Evolutionary conservation across 108 stramenopile species (phyloP).

Genomic region (Cyclotella cryptica): DNA sequence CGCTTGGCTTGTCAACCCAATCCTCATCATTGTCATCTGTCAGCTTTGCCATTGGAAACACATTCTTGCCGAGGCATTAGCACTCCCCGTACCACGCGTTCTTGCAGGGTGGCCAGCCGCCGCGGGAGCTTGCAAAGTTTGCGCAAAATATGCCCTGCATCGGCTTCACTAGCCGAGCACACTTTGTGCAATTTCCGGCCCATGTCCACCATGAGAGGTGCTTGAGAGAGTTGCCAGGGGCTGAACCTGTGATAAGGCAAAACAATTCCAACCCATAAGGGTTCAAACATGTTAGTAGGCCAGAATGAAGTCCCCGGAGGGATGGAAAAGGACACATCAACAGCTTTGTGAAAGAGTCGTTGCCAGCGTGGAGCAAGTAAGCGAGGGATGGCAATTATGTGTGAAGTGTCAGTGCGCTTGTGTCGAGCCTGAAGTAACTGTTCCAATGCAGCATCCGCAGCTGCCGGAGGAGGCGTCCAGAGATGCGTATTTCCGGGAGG

Average conservation of each 20-base stretch:
- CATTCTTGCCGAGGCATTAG: constrained; percentile 31
- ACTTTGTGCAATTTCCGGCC: constrained; percentile 26
- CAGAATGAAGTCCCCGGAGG: constrained; percentile 23
- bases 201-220: constrained; percentile 36
- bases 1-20: constrained; percentile 12
- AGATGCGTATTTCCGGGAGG: not conserved
- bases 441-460: constrained; percentile 38
- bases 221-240: constrained; percentile 37
- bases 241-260: constrained; percentile 36
- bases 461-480: constrained; percentile 42
- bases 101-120: constrained; percentile 20
- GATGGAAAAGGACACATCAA: constrained; percentile 27
- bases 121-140: constrained; percentile 34
- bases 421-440: constrained; percentile 39
- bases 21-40: constrained; percentile 5
- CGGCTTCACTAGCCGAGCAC: constrained; percentile 1
- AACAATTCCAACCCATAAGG: constrained; percentile 29
- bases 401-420: constrained; percentile 40
- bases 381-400: constrained; percentile 25
- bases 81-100: constrained; percentile 28
- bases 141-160: constrained; percentile 48
- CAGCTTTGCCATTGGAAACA: constrained; percentile 18
- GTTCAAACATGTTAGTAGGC: constrained; percentile 48
- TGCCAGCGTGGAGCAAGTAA: constrained; percentile 29
- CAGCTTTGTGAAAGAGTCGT: constrained; percentile 22